Evolutionary conservation across 352 stramenopile genomes (phyloP).

Genomic region (Lagenidium giganteum): DNA sequence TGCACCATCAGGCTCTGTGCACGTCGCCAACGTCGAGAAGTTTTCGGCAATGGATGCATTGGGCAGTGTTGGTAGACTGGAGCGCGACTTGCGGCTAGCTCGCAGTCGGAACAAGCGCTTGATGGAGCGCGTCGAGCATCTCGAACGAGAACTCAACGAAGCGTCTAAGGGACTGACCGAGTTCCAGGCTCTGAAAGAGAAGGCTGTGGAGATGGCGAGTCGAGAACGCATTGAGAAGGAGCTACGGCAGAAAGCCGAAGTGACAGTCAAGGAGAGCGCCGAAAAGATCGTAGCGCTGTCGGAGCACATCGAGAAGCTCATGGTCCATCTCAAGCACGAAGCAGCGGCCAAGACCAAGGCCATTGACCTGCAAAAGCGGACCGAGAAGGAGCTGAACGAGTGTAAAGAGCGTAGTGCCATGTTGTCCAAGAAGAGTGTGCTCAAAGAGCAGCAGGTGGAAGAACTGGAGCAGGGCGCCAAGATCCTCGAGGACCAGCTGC

Average conservation of each 20-base stretch:
- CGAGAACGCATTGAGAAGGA: conserved; percentile 87
- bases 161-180: conserved; percentile 44
- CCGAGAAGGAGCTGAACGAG: conserved; percentile 80
- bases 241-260: conserved; percentile 61
- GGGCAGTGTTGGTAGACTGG: conserved; percentile 48
- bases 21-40: conserved; percentile 50
- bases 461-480: conserved; percentile 91
- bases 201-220: conserved; percentile 71
- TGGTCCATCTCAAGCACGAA: conserved; percentile 96
- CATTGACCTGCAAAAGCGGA: conserved; percentile 60
- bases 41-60: conserved; percentile 64
- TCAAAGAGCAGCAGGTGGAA: conserved; percentile 83
- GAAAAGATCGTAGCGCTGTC: conserved; percentile 90
- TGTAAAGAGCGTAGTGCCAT: conserved; percentile 44
- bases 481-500: conserved; percentile 94
- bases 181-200: conserved; percentile 66
- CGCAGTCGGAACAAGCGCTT: conserved; percentile 73
- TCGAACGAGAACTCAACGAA: conserved; percentile 50
- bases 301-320: conserved; percentile 96
- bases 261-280: conserved; percentile 47
- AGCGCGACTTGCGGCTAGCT: conserved; percentile 63
- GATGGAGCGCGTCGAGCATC: conserved; percentile 32
- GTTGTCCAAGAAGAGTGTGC: conserved; percentile 76
- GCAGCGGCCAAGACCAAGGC: conserved; percentile 89
- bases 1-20: conserved; percentile 14